Percentiles rank a stretch among this genome's conserved stretches.
These are phyloP conservation scores for Thymus mandschuricus DNA, from an alignment of 257 asterid genomes.

Conservation along the genomic window DNA sequence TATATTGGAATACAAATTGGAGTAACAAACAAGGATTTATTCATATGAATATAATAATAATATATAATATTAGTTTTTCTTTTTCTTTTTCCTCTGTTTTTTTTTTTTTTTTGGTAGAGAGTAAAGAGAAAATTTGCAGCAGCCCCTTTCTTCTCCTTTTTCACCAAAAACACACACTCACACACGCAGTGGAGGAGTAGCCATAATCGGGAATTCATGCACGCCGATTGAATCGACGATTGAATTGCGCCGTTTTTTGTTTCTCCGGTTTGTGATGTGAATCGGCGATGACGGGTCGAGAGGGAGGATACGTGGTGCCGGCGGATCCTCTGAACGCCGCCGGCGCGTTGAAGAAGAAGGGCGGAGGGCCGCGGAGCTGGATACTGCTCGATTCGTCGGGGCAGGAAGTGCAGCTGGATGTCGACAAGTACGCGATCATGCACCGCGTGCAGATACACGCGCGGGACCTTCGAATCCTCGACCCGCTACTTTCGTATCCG, in stretches of 20 bases:
- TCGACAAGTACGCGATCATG: slow-evolving; percentile 85
- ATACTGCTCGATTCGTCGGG: slow-evolving; percentile 66
- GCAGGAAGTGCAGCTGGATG: slow-evolving; percentile 59
- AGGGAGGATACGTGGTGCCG: slow-evolving; percentile 65
- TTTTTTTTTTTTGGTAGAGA: background rate
- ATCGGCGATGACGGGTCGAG: slow-evolving; percentile 58
- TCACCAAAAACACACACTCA: background rate
- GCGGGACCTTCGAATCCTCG: slow-evolving; percentile 88
- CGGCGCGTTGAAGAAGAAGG: slow-evolving; percentile 60
- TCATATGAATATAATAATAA: no score
- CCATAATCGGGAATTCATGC: slow-evolving; percentile 22
- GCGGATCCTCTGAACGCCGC: slow-evolving; percentile 61
- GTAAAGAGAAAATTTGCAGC: background rate
- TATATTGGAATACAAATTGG: no score
- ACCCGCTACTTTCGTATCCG: slow-evolving; percentile 82
- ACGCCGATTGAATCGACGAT: background rate
- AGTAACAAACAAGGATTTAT: no score
- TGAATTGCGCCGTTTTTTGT: background rate
- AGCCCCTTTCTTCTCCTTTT: background rate
- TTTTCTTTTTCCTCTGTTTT: background rate
- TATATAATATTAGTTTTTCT: background rate
- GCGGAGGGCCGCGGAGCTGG: slow-evolving; percentile 76
- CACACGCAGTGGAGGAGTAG: background rate
- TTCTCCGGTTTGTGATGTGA: slow-evolving; percentile 28
- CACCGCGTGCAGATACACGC: slow-evolving; percentile 91